Conservation (phyloP, 1,284 basidiomycete genomes). For the Ustilago trichophora region DNA sequence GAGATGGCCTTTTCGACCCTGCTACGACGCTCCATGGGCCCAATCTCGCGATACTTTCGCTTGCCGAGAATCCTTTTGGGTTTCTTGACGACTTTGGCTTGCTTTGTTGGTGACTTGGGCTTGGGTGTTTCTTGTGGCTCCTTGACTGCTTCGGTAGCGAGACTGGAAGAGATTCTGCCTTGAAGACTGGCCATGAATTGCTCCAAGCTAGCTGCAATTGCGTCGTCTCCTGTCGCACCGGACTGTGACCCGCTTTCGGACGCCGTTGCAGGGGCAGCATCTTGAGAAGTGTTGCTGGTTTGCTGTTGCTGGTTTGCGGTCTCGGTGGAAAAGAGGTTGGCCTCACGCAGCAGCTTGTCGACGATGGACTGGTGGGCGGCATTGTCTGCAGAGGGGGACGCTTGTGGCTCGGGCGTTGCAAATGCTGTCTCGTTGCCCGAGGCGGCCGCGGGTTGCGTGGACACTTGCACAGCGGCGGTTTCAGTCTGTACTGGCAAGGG, state of each 20-base stretch:
- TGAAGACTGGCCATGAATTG: conserved; percentile 55
- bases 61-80: conserved; percentile 41
- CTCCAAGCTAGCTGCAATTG: conserved; percentile 49
- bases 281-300: neutral
- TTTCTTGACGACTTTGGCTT: conserved; percentile 26
- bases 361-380: conserved; percentile 42
- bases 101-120: conserved; percentile 26
- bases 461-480: neutral
- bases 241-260: conserved; percentile 1
- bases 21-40: conserved; percentile 35
- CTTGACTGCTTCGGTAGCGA: conserved; percentile 14
- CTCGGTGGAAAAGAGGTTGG: conserved; percentile 27
- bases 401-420: conserved; percentile 8
- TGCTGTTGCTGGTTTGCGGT: no score
- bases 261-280: neutral
- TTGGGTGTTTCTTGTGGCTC: conserved; percentile 5
- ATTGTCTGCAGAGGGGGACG: conserved; percentile 13
- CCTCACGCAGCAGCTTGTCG: conserved; percentile 36
- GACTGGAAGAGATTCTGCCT: conserved; percentile 20
- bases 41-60: conserved; percentile 48
- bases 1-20: conserved; percentile 38
- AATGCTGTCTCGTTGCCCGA: conserved; percentile 5
- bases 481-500: conserved; percentile 8
- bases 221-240: conserved; percentile 25
- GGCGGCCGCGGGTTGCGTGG: neutral